phyloP scores from a whole-genome alignment of 192 early-diverging fungal genomes.

The Fimicolochytrium jonesii region DNA sequence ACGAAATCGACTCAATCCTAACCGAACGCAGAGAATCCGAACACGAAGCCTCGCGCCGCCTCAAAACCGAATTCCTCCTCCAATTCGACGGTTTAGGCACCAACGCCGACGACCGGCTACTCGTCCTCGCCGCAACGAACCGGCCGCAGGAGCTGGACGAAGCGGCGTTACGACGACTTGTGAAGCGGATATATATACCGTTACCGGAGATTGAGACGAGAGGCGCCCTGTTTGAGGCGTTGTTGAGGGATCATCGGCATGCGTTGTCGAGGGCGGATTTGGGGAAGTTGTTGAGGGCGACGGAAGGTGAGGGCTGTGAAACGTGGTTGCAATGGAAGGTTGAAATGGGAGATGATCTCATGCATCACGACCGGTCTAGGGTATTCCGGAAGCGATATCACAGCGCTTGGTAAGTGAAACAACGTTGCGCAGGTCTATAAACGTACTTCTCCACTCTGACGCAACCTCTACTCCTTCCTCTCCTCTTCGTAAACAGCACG shows the following conservation, averaged over 20 bases:
- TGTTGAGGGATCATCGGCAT: conserved; percentile 38
- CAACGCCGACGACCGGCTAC: conserved; percentile 31
- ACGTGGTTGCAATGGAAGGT: too few species aligned
- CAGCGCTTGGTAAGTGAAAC: conserved; percentile 41
- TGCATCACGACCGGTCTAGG: too few species aligned
- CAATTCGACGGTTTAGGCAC: conserved; percentile 53
- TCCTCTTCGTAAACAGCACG: conserved; percentile 30
- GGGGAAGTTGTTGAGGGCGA: conserved; percentile 21
- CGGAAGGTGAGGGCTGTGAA: conserved; percentile 23
- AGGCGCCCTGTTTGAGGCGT: conserved; percentile 27
- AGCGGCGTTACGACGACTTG: conserved; percentile 46
- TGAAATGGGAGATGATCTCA: too few species aligned
- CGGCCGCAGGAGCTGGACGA: conserved; percentile 55
- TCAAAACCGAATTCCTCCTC: conserved; percentile 56
- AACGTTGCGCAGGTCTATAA: too few species aligned
- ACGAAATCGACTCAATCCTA: conserved; percentile 55
- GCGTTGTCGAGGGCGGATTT: conserved; percentile 29
- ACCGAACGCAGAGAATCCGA: conserved; percentile 46
- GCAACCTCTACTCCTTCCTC: neutral
- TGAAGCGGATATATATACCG: conserved; percentile 56
- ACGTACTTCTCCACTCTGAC: too few species aligned
- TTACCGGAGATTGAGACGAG: conserved; percentile 49
- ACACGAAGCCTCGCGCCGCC: conserved; percentile 50
- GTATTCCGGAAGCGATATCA: conserved; percentile 51
- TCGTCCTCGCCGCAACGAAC: conserved; percentile 56